Conservation (phyloP, 305 asterid species). For the Fraxinus xanthoxyloides region DNA sequence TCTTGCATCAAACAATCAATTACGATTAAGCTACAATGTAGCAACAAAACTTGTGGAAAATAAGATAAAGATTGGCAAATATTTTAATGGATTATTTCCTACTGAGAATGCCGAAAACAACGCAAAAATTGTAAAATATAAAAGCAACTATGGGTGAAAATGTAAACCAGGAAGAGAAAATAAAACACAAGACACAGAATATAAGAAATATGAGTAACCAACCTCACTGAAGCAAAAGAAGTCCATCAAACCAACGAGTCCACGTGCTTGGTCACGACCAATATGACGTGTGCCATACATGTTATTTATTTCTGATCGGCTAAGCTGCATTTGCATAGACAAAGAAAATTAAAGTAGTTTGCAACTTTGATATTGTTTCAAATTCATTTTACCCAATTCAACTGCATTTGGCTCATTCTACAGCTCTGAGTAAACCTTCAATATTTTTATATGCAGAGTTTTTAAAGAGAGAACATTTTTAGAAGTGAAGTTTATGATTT, state of each 20-base stretch:
- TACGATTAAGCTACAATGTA: not conserved
- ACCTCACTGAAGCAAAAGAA: constrained; percentile 99
- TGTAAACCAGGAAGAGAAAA: not conserved
- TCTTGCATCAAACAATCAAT: not conserved
- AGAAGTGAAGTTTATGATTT: not conserved
- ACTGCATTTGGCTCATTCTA: not conserved
- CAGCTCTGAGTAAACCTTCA: constrained; percentile 2
- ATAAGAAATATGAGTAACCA: constrained; percentile 25
- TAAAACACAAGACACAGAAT: constrained; percentile 11
- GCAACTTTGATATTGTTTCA: not conserved
- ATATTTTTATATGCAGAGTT: not conserved
- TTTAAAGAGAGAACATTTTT: not conserved
- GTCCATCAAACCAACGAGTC: constrained; percentile 91
- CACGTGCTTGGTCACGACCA: constrained; percentile 87
- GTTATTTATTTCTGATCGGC: constrained; percentile 64
- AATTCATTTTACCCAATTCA: not conserved
- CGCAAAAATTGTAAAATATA: not conserved
- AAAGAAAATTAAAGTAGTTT: constrained; percentile 7
- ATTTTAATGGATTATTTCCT: not conserved
- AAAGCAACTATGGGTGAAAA: constrained; percentile 8
- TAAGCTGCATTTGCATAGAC: constrained; percentile 55
- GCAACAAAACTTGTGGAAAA: not conserved
- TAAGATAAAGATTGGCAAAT: not conserved
- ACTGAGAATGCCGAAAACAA: not conserved
- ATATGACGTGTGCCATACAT: constrained; percentile 87